Evolutionary conservation across 2,329 filamentous ascomycete genomes (phyloP).

Genomic region (Alternaria sp.): DNA sequence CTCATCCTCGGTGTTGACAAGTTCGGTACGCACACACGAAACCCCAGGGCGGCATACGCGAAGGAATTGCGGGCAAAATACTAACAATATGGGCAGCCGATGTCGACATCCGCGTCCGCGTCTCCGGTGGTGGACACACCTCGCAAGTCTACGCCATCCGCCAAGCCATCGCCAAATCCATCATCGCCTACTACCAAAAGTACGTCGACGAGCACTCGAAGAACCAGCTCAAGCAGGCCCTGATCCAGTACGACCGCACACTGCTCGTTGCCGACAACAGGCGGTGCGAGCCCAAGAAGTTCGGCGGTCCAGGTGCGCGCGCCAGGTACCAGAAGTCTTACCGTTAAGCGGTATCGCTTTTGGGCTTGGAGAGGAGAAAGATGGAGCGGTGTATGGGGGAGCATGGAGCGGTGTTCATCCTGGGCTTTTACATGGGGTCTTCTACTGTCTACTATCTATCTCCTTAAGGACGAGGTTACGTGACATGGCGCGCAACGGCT

Average conservation of each 20-base stretch:
- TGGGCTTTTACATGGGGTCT: constrained; percentile 47
- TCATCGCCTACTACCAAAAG: constrained; percentile 99
- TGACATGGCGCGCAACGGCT: constrained; percentile 36
- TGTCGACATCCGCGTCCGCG: constrained; percentile 97
- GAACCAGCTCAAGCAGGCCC: constrained; percentile 97
- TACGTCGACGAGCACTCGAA: constrained; percentile 99
- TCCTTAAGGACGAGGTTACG: constrained; percentile 31
- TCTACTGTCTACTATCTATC: constrained; percentile 22
- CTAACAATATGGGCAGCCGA: constrained; percentile 57
- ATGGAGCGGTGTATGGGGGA: constrained; percentile 26
- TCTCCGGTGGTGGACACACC: constrained; percentile 95
- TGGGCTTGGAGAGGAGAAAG: constrained; percentile 8
- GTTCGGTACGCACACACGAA: constrained; percentile 65
- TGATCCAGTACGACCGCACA: constrained; percentile 95
- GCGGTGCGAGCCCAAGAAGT: constrained; percentile 99
- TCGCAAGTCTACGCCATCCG: constrained; percentile 98
- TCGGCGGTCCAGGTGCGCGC: constrained; percentile 90
- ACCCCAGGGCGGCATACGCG: constrained; percentile 10
- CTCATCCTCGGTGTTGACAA: constrained; percentile 97
- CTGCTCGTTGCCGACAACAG: constrained; percentile 99
- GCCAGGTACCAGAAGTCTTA: constrained; percentile 99
- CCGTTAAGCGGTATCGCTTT: constrained; percentile 70
- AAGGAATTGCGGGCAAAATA: constrained; percentile 12
- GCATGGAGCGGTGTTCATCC: constrained; percentile 48
- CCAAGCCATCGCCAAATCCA: constrained; percentile 97